Evolutionary conservation across 2,329 filamentous ascomycete species (phyloP), one percentile per base, ranked within the genome.

Genomic region (Daldinia sp.): DNA sequence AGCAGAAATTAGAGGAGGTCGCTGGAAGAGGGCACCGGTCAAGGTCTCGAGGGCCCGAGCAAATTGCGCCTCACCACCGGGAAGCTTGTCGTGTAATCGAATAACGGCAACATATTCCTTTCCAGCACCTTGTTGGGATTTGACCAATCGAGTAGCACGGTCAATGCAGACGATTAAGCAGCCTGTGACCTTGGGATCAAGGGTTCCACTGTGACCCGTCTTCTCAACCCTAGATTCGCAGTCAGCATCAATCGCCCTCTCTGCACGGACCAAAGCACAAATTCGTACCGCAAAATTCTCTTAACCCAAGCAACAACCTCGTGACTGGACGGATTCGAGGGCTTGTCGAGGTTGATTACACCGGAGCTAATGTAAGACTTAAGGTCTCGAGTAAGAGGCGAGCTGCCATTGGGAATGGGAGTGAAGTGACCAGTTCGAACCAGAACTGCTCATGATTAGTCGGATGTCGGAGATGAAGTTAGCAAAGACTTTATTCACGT

Each of bases 301-400:
- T 99, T 99, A 73, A 98, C 91, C 95, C 95, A 99, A 70, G 95
- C 94, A 76, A 99, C 95, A 70, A 99, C 95, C 85, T 99, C 95
- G 86, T 99, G 95, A 75, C 91, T 95, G 71, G 94, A 97, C 56
- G 94, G 94, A 83, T 99, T 99, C 54, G 94, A 96, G 60, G 94
- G 95, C 84, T 96, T 96, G 83, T 96, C 92, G 72, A 97, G 89
- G 83, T 99, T 99, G 82, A 99, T 98, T 62, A 99, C 94, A 81
- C 95, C 95, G 68, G 93, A 96, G 78, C 91, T 94, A 77, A 99
- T 89, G 83, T 98, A 99, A 68, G 91, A 93, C 85, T 97, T 97
- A 76, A 99, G 86, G 78, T 98, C 94, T 79, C 95, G 92, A 81
- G 93, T 94, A 77, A 96, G 83, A 58, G 95, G 95, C 68, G 92